Base-by-base conservation (phyloP, 2,329 filamentous ascomycete genomes). In the Talaromyces sp. region DNA sequence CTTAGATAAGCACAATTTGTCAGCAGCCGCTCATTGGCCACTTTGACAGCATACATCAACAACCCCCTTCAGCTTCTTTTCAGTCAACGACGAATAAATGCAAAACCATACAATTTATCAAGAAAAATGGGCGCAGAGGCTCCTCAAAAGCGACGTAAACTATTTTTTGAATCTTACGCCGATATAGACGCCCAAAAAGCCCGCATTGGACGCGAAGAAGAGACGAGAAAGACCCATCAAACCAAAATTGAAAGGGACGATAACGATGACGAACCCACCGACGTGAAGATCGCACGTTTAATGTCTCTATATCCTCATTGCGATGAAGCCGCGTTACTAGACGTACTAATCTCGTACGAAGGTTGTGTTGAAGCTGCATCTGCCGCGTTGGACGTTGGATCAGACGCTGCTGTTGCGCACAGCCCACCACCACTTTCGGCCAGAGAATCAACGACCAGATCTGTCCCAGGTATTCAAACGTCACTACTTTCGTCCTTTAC, bases 231-330 rank as follows among this genome's bases (percentile, higher is more conserved):
- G 14, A 26, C 53, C 21, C 11, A 52, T 24, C 53, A 60, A 32
- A 11, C 19, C 5, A 31, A 43, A 26, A 52, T 6, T 54, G 54
- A 56, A 26, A 50, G 14, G 26, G 32, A 54, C 10, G 31, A 35
- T 26, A 38, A 61, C n/a, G 83, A 86, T 17, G 85, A 92, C 17
- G 90, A 96, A 53, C 87, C 89, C 1, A 99, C 94, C 0, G 94
- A 97, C 64, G 80, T 95, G 67, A 97, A 97, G 70, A 77, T 99
- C 14, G 92, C 92, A 1, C 79, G 96, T 1, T 78, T 99, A 3
- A 84, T 88, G 2, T 97, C 94, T 0, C 76, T 97, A 0, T 83
- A 92, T 65, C 85, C 90, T 0, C 71, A 79, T 0, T 65, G 87
- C 3, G 81, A 85, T 8, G 86, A 89, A 53, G 84, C 88, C 38